These are phyloP conservation scores for Lichtheimia ramosa DNA, from an alignment of 371 early-diverging fungal genomes.

Conservation along the genomic window DNA sequence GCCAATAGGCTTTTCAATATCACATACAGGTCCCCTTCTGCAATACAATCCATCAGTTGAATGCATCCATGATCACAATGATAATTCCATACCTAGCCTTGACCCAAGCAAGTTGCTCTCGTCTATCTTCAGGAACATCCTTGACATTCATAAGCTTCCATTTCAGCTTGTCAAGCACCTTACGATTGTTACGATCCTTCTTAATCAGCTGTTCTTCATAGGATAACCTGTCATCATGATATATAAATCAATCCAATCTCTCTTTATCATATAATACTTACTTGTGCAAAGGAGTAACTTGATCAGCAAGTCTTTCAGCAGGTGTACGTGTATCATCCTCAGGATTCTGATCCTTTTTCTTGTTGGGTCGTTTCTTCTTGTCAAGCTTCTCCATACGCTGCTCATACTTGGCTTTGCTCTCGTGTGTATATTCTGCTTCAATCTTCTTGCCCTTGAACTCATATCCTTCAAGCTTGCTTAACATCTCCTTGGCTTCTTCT, in stretches of 20 bases:
- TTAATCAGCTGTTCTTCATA: constrained; percentile 44
- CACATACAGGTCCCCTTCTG: constrained; percentile 15
- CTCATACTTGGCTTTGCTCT: constrained; percentile 20
- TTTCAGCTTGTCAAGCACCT: constrained; percentile 27
- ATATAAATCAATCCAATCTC: not conserved
- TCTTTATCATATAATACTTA: constrained; percentile 11
- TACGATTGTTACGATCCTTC: constrained; percentile 29
- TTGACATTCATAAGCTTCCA: constrained; percentile 20
- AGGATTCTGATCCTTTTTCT: not conserved
- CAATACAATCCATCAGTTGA: not conserved
- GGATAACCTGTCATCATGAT: constrained; percentile 12
- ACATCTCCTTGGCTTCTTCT: constrained; percentile 37
- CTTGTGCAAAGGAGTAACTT: constrained; percentile 72
- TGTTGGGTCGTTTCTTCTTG: constrained; percentile 8
- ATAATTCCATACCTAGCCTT: not conserved
- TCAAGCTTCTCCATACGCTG: constrained; percentile 26
- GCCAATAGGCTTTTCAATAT: constrained; percentile 47
- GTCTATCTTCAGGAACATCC: constrained; percentile 16
- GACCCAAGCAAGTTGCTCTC: constrained; percentile 34
- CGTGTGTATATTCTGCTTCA: constrained; percentile 21
- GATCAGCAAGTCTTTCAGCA: constrained; percentile 67
- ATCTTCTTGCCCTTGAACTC: constrained; percentile 36
- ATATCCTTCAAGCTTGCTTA: constrained; percentile 35
- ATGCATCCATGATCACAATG: not conserved
- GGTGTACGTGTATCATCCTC: constrained; percentile 54